These are phyloP conservation scores for Domatiomyces catenatus DNA, from an alignment of 2,329 filamentous ascomycete species.

Conservation along the genomic window DNA sequence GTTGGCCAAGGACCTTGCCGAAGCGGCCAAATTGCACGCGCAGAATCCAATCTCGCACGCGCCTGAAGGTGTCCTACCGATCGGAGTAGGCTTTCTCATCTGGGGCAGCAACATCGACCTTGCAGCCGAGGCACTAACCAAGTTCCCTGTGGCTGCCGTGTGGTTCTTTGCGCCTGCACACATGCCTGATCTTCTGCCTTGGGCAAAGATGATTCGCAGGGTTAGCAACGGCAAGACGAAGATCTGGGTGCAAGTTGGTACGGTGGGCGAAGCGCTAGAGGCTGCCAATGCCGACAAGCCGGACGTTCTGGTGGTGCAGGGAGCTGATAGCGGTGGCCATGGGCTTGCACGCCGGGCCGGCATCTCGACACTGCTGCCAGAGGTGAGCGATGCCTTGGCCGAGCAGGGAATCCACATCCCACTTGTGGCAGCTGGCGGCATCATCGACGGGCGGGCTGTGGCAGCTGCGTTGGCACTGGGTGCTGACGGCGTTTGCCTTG, in stretches of 20 bases:
- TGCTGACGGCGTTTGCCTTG: slow-evolving; percentile 42
- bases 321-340: slow-evolving; percentile 40
- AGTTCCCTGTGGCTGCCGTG: slow-evolving; percentile 24
- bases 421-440: slow-evolving; percentile 38
- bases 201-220: slow-evolving; percentile 31
- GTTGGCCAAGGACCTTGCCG: slow-evolving; percentile 20
- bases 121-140: slow-evolving; percentile 19
- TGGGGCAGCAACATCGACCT: slow-evolving; percentile 23
- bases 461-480: slow-evolving; percentile 38
- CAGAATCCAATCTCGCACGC: slow-evolving; percentile 6
- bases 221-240: slow-evolving; percentile 27
- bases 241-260: slow-evolving; percentile 40
- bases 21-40: slow-evolving; percentile 18
- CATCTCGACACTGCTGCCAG: slow-evolving; percentile 36
- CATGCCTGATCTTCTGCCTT: slow-evolving; percentile 25
- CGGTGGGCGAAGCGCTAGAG: slow-evolving; percentile 33
- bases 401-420: slow-evolving; percentile 22
- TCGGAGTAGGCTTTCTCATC: slow-evolving; percentile 28
- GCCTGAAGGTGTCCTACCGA: slow-evolving; percentile 19
- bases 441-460: slow-evolving; percentile 37
- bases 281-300: slow-evolving; percentile 25
- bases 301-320: slow-evolving; percentile 39
- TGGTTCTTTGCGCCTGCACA: slow-evolving; percentile 27
- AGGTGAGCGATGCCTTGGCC: slow-evolving; percentile 30
- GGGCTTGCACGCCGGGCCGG: slow-evolving; percentile 32